Conservation (phyloP, 1,284 basidiomycete species). For the Cronartium quercuum region DNA sequence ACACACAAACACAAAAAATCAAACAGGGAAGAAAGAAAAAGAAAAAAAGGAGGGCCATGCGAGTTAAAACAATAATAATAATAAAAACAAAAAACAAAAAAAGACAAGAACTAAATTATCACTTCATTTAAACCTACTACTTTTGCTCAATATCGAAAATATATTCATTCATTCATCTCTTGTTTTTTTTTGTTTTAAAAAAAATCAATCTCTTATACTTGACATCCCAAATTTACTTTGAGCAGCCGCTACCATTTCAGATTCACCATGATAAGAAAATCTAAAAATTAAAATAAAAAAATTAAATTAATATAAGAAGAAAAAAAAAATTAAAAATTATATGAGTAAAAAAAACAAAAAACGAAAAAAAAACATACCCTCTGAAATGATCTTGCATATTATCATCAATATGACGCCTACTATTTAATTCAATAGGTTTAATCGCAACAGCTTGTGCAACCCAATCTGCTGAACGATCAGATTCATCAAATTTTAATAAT, state of each 20-base stretch:
- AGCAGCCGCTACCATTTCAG: conserved; percentile 7
- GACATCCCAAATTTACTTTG: not conserved
- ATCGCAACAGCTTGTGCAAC: conserved; percentile 18
- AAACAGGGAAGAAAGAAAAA: too few species aligned
- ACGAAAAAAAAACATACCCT: conserved; percentile 6
- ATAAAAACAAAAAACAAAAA: too few species aligned
- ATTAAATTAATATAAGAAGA: not conserved
- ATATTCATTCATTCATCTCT: too few species aligned
- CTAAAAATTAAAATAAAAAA: not conserved
- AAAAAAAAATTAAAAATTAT: not conserved
- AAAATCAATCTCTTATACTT: not conserved
- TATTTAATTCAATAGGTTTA: not conserved
- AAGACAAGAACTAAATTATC: too few species aligned
- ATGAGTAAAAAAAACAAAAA: not conserved
- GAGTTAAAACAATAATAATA: too few species aligned
- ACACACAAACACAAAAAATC: too few species aligned
- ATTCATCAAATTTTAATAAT: conserved; percentile 41
- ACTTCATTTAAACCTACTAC: too few species aligned
- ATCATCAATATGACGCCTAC: not conserved
- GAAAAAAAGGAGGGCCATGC: too few species aligned
- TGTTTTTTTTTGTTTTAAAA: too few species aligned
- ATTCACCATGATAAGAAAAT: conserved; percentile 37
- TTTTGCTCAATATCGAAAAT: too few species aligned
- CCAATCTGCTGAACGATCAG: conserved; percentile 33
- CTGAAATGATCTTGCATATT: conserved; percentile 32